A percentile compares a stretch with the other conserved stretches of the same genome.
Conservation (phyloP, 2,329 filamentous ascomycete genomes). For the Ophiostoma triangulosporum region DNA sequence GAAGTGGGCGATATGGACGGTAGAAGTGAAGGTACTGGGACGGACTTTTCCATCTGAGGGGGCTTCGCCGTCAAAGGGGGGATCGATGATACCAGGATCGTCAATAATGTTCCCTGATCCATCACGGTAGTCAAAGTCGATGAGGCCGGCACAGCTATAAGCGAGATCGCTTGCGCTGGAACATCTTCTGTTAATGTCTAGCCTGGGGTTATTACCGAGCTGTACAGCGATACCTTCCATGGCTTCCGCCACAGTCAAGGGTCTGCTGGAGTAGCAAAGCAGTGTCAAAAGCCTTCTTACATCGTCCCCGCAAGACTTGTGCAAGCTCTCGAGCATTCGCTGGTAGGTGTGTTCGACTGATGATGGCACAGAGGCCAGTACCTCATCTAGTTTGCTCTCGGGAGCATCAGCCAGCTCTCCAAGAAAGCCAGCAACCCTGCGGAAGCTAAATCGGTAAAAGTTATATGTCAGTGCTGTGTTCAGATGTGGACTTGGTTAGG, state of each 20-base stretch:
- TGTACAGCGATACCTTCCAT: conserved; percentile 13
- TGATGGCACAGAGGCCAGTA: not conserved
- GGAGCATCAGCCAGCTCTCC: not conserved
- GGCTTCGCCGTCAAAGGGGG: too few species aligned
- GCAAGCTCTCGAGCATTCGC: not conserved
- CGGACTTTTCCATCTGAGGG: too few species aligned
- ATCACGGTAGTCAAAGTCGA: not conserved
- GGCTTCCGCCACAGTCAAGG: conserved; percentile 8
- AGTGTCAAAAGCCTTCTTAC: conserved; percentile 9
- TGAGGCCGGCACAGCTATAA: not conserved
- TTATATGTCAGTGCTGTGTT: not conserved
- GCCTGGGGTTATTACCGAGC: conserved; percentile 9
- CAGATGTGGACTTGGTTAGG: not conserved
- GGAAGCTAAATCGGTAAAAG: not conserved
- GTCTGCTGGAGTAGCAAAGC: conserved; percentile 9
- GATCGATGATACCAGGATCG: too few species aligned
- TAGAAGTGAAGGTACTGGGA: not conserved
- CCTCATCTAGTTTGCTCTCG: not conserved
- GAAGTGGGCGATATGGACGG: not conserved
- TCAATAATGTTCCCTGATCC: too few species aligned
- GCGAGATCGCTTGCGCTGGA: not conserved
- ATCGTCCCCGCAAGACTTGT: not conserved
- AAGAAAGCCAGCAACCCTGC: not conserved
- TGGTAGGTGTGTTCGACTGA: not conserved
- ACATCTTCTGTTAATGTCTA: conserved; percentile 10